A percentile compares a stretch with the other conserved stretches of the same genome.
These are phyloP conservation scores for Fusarium sp. DNA, from an alignment of 2,329 filamentous ascomycete genomes.

Conservation along the genomic window DNA sequence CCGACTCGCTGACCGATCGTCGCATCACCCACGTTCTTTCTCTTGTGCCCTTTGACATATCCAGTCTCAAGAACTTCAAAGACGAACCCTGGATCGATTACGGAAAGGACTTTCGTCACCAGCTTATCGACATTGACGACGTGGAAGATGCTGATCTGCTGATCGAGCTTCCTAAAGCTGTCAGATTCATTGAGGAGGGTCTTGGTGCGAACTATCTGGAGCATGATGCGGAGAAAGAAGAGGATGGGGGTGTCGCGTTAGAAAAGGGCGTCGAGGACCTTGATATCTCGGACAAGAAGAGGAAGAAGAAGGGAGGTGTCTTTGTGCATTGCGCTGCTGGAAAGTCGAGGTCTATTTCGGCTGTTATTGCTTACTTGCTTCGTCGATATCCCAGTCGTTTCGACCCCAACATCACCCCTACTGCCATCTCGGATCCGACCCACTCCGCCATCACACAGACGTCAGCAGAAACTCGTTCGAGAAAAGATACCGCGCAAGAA, in stretches of 20 bases:
- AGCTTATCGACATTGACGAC: constrained; percentile 88
- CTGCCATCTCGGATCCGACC: constrained; percentile 35
- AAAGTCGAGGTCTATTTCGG: constrained; percentile 89
- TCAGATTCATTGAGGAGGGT: constrained; percentile 84
- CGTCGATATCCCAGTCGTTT: constrained; percentile 70
- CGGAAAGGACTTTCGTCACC: constrained; percentile 73
- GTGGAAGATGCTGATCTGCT: constrained; percentile 89
- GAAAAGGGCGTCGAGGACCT: constrained; percentile 33
- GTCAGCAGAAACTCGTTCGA: constrained; percentile 36
- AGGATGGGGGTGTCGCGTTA: constrained; percentile 37
- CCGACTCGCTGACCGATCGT: constrained; percentile 74
- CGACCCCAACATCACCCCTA: constrained; percentile 51
- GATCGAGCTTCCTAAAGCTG: constrained; percentile 79
- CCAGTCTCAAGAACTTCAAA: constrained; percentile 57
- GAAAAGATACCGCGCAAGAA: constrained; percentile 52
- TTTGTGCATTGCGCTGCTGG: constrained; percentile 88
- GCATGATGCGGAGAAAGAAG: constrained; percentile 8
- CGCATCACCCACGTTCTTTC: constrained; percentile 94
- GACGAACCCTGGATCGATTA: constrained; percentile 61
- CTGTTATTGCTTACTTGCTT: constrained; percentile 87
- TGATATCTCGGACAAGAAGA: constrained; percentile 26
- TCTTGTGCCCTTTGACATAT: constrained; percentile 69
- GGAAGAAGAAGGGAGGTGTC: constrained; percentile 55
- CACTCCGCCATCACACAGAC: constrained; percentile 10
- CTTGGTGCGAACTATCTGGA: constrained; percentile 55